Conservation (phyloP, 306 rosid genomes). For the Quercus engelmannii region DNA sequence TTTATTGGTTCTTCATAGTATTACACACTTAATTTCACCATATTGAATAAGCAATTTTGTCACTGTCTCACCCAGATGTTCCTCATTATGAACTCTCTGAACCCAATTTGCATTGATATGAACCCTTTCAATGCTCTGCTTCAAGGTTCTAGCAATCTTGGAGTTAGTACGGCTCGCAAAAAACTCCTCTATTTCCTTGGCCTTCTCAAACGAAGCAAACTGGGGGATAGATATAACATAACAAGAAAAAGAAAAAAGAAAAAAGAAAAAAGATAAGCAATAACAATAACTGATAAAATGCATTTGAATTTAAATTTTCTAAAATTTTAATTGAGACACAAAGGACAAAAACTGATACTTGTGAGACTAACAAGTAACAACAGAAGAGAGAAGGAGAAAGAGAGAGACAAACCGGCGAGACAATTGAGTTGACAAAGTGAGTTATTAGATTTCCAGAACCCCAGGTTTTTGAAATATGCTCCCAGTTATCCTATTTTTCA, state of each 20-base stretch:
- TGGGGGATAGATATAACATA: constrained; percentile 19
- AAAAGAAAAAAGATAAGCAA: too few relatives aligned
- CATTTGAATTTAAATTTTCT: background rate
- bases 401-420: constrained; percentile 70
- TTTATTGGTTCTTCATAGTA: too few relatives aligned
- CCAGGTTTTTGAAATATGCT: constrained; percentile 50
- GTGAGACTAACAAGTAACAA: constrained; percentile 1
- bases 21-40: too few relatives aligned
- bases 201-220: constrained; percentile 88
- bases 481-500: constrained; percentile 65
- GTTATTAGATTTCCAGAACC: constrained; percentile 75
- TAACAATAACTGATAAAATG: background rate
- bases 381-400: too few relatives aligned
- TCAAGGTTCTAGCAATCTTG: constrained; percentile 68
- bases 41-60: too few relatives aligned
- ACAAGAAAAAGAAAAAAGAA: background rate
- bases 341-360: background rate
- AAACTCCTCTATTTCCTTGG: constrained; percentile 77
- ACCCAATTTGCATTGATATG: constrained; percentile 77
- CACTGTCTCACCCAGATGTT: constrained; percentile 8
- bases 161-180: constrained; percentile 45
- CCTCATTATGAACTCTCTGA: constrained; percentile 52
- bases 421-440: constrained; percentile 59
- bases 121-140: constrained; percentile 86
- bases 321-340: background rate